A percentile compares a stretch with the other conserved stretches of the same genome.
Evolutionary conservation across 2,329 filamentous ascomycete genomes (phyloP).

Genomic region (Scorias spongiosa): DNA sequence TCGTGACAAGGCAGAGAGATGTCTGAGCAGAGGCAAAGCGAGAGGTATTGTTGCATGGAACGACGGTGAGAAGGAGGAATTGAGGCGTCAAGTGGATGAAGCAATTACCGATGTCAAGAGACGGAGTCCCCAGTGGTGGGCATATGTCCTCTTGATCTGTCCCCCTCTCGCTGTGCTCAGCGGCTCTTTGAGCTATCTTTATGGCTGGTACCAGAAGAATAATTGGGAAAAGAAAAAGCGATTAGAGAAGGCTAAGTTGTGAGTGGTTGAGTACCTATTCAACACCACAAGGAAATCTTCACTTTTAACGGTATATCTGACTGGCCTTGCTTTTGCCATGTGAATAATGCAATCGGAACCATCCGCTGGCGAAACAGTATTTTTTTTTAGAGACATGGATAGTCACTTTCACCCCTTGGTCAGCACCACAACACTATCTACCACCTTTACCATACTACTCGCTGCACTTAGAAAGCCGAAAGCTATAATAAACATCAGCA

Average conservation of each 20-base stretch:
- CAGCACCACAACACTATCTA: no score
- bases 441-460: no score
- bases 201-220: constrained; percentile 55
- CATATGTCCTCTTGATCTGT: constrained; percentile 49
- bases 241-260: constrained; percentile 46
- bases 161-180: constrained; percentile 60
- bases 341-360: no score
- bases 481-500: no score
- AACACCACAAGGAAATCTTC: no score
- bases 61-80: constrained; percentile 56
- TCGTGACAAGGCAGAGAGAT: constrained; percentile 63
- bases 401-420: no score
- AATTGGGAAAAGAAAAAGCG: constrained; percentile 48
- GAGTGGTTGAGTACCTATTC: constrained; percentile 6
- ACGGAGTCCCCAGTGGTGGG: constrained; percentile 69
- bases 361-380: no score
- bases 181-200: constrained; percentile 56
- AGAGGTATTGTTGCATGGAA: constrained; percentile 82
- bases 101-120: constrained; percentile 49
- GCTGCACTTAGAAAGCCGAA: no score
- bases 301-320: no score
- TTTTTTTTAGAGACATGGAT: no score
- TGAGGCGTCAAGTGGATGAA: constrained; percentile 50
- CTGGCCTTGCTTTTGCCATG: no score
- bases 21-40: constrained; percentile 45